Evolutionary conservation across 1,139 yeast genomes (phyloP), one percentile per base, ranked within the genome.

Genomic region (Spencermartinsiella ligniputridi): DNA sequence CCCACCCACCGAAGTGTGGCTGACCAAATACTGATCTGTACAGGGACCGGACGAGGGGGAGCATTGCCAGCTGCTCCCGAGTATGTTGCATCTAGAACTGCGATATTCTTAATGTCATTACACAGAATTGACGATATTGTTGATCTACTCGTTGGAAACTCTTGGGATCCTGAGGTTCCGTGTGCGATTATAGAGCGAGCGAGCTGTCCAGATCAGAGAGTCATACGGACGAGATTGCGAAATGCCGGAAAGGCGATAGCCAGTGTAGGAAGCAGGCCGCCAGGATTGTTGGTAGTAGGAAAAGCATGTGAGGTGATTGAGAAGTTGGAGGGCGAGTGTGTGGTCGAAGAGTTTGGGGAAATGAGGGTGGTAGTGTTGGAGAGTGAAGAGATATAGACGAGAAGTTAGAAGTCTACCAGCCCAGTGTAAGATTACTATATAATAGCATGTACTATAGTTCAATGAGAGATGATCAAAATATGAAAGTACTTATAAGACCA

Each of bases 1-100:
- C 89, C 95, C 12, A 92, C 98, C 0, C 96, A 89, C 59, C 71
- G 98, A 51, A 94, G 86, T 38, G 90, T 87, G 2, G 88, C 96
- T 2, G 97, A 90, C 63, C 97, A 90, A 64, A 90, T 90, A 1
- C 72, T 90, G 45, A 81, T 92, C 22, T 88, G 96, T 63, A 92
- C 98, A 0, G 98, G 98, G 9, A 89, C 96, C 0, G 97, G 97
- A 0, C 78, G 95, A 47, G 79, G 83, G 33, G 97, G 97, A 2
- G 82, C 81, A 2, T 65, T 87, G 40, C 96, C 96, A 1, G 72
- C 72, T 41, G 68, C 87, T 15, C 97, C 98, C 0, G 83, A 79
- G 45, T 90, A 75, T 66, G 83, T 79, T 2, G 62, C 68, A 29
- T 67, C 83, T 2, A 69, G 97, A 55, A 92, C 98, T 0, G 83